Evolutionary conservation across 2,329 filamentous ascomycete genomes (phyloP).

Genomic region (Ophiostoma triangulosporum): DNA sequence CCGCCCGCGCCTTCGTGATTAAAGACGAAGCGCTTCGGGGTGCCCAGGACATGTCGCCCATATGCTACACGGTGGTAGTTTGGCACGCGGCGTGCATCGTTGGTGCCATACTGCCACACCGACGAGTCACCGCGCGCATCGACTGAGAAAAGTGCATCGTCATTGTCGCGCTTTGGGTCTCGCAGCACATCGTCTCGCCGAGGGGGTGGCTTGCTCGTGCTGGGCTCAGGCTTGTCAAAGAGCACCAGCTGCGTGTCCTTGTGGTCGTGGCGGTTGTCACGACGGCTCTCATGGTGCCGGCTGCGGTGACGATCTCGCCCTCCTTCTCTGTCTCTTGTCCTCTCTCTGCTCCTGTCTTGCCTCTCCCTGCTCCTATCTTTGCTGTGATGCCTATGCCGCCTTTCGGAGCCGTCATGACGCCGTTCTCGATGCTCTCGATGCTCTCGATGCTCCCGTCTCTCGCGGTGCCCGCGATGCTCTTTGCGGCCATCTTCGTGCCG

Average conservation of each 20-base stretch:
- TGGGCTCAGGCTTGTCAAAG: background rate
- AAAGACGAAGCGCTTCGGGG: constrained; percentile 45
- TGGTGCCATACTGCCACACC: constrained; percentile 59
- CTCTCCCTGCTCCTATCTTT: background rate
- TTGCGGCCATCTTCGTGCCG: background rate
- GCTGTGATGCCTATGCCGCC: background rate
- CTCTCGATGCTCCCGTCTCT: background rate
- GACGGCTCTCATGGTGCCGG: constrained; percentile 3
- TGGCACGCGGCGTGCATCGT: constrained; percentile 60
- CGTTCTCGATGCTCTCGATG: background rate
- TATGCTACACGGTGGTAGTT: constrained; percentile 54
- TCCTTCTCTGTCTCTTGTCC: background rate
- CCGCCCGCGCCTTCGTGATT: constrained; percentile 39
- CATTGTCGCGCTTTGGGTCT: background rate
- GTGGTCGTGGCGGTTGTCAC: background rate
- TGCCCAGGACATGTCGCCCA: constrained; percentile 60
- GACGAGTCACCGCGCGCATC: constrained; percentile 68
- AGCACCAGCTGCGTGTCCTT: constrained; percentile 2
- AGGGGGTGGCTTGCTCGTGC: background rate
- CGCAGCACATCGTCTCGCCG: background rate
- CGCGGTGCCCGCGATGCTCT: background rate
- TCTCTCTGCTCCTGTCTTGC: background rate
- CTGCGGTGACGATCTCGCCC: background rate
- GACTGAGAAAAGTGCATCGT: constrained; percentile 36
- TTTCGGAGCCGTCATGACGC: background rate